These are phyloP conservation scores for Claviceps capensis DNA, from an alignment of 2,329 filamentous ascomycete species.

Conservation along the genomic window DNA sequence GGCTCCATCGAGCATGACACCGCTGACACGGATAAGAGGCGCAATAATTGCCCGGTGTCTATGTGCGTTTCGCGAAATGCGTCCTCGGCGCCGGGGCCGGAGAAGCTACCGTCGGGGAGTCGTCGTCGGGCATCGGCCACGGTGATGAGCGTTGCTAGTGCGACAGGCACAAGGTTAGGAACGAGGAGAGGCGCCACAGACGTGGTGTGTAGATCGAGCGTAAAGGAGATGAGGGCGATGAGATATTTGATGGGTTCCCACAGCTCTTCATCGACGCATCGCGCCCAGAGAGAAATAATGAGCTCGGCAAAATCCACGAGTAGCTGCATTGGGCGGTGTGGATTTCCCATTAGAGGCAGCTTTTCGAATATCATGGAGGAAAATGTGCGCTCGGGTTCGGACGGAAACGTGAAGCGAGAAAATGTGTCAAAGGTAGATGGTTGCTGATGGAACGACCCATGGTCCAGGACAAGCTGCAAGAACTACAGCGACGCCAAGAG, in stretches of 20 bases:
- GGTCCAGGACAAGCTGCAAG: constrained; percentile 50
- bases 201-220: constrained; percentile 46
- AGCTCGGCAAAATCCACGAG: constrained; percentile 51
- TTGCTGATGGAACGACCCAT: constrained; percentile 39
- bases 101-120: constrained; percentile 32
- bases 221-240: constrained; percentile 48
- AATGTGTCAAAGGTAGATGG: constrained; percentile 56
- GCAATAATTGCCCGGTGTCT: constrained; percentile 48
- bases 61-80: constrained; percentile 37
- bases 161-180: constrained; percentile 38
- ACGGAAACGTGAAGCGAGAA: constrained; percentile 50
- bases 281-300: constrained; percentile 53
- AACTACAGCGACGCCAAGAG: constrained; percentile 25
- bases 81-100: constrained; percentile 24
- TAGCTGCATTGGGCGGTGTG: constrained; percentile 36
- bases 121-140: constrained; percentile 45
- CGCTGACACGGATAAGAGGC: constrained; percentile 49
- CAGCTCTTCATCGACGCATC: constrained; percentile 49
- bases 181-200: constrained; percentile 46
- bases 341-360: constrained; percentile 43
- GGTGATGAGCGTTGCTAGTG: constrained; percentile 45
- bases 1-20: constrained; percentile 39
- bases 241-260: constrained; percentile 52
- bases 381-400: constrained; percentile 40
- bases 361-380: constrained; percentile 55